Evolutionary conservation across 495 filamentous ascomycete genomes (phyloP).

Genomic region (Podospora sp.): DNA sequence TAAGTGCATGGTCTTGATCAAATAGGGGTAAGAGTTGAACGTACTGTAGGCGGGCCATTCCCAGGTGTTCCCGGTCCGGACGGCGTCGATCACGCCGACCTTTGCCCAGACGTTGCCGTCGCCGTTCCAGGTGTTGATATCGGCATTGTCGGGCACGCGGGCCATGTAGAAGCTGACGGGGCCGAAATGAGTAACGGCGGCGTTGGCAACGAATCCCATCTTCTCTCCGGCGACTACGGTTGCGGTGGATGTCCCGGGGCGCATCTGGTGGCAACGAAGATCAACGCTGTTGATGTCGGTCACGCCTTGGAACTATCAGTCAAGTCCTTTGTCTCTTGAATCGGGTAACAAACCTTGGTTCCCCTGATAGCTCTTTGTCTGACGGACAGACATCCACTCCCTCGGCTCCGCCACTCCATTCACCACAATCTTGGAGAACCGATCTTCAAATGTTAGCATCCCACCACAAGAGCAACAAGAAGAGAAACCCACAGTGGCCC

Average conservation of each 20-base stretch:
- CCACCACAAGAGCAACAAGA: no score
- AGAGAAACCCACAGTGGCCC: no score
- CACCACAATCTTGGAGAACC: conserved; percentile 25
- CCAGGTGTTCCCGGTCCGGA: conserved; percentile 30
- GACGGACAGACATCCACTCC: conserved; percentile 46
- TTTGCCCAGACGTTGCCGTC: conserved; percentile 55
- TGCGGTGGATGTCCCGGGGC: conserved; percentile 34
- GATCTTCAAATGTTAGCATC: neutral
- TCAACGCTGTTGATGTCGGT: conserved; percentile 45
- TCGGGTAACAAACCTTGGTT: conserved; percentile 25
- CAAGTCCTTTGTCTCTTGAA: neutral
- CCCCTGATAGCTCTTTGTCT: conserved; percentile 54
- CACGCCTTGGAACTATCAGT: conserved; percentile 27
- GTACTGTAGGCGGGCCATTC: conserved; percentile 47
- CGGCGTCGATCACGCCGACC: conserved; percentile 41
- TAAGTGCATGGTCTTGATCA: neutral
- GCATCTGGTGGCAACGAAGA: conserved; percentile 49
- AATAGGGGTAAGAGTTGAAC: neutral
- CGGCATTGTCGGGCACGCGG: conserved; percentile 42
- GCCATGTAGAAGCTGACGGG: conserved; percentile 56
- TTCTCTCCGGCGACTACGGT: conserved; percentile 42
- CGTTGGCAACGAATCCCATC: conserved; percentile 48
- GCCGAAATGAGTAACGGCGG: conserved; percentile 48
- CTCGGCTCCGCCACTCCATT: conserved; percentile 35
- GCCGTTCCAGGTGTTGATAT: conserved; percentile 50